Evolutionary conservation across 805 yeast species (phyloP).

Genomic region (Sugiyamaella boreocaroliniensis): DNA sequence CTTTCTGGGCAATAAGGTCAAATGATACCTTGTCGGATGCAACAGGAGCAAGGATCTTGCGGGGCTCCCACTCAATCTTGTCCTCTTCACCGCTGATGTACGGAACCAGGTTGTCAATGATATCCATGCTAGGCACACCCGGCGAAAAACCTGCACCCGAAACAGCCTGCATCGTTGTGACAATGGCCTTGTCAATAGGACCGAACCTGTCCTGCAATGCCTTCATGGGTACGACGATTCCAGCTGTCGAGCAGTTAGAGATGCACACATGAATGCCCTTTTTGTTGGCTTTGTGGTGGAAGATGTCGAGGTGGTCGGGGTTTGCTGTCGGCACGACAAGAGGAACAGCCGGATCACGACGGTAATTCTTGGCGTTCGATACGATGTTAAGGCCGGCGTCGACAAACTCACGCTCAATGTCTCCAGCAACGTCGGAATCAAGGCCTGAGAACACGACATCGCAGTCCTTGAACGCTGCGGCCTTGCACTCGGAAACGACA

Average conservation of each 20-base stretch:
- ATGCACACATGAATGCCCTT: conserved; percentile 85
- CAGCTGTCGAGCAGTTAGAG: conserved; percentile 98
- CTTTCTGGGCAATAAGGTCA: conserved; percentile 53
- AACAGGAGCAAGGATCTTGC: conserved; percentile 68
- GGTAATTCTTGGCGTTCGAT: conserved; percentile 94
- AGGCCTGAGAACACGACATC: conserved; percentile 92
- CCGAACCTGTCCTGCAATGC: conserved; percentile 90
- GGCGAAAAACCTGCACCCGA: conserved; percentile 99
- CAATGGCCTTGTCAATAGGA: conserved; percentile 76
- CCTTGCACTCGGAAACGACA: conserved; percentile 69
- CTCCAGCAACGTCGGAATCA: conserved; percentile 90
- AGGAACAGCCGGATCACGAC: conserved; percentile 83
- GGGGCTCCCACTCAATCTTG: conserved; percentile 97
- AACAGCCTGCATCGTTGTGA: conserved; percentile 93
- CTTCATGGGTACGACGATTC: conserved; percentile 90
- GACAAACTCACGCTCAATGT: conserved; percentile 77
- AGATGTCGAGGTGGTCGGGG: conserved; percentile 76
- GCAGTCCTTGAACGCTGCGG: conserved; percentile 75
- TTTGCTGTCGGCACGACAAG: conserved; percentile 92
- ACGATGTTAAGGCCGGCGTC: conserved; percentile 77
- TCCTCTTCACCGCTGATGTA: conserved; percentile 96
- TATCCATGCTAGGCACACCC: conserved; percentile 93
- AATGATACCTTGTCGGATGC: conserved; percentile 45
- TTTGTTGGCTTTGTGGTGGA: conserved; percentile 49
- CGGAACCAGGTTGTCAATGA: conserved; percentile 90